phyloP scores from a whole-genome alignment of 1,284 basidiomycete genomes.

The Earliella scabrosa region DNA sequence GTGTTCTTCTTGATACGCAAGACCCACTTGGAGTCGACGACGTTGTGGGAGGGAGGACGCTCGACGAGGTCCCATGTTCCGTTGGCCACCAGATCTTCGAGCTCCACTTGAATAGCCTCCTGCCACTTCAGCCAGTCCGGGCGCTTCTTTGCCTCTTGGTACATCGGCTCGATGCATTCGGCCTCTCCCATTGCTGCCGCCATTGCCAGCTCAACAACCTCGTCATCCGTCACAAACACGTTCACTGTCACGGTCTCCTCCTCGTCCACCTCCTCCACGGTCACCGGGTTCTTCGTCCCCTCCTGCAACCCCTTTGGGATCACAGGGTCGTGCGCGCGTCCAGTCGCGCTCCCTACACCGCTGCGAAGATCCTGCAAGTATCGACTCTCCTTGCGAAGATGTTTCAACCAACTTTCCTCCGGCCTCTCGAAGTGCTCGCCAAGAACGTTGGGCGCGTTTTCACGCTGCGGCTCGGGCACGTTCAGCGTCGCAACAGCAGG shows the following conservation, averaged over 20 bases:
- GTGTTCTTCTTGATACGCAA: conserved; percentile 36
- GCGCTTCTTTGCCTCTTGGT: conserved; percentile 24
- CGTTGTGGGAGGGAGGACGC: conserved; percentile 24
- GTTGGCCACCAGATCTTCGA: conserved; percentile 24
- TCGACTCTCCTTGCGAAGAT: neutral
- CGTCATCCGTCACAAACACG: neutral
- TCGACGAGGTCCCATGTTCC: conserved; percentile 31
- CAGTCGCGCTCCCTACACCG: neutral
- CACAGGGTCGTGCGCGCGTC: neutral
- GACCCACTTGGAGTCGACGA: no score
- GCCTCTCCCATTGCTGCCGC: conserved; percentile 14
- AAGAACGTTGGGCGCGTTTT: no score
- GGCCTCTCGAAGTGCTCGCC: neutral
- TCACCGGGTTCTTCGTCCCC: neutral
- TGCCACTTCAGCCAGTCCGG: no score
- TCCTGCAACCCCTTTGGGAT: conserved; percentile 1
- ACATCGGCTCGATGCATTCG: conserved; percentile 20
- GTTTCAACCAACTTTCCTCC: neutral
- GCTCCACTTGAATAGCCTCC: conserved; percentile 35
- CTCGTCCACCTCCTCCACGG: conserved; percentile 3
- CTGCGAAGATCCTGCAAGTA: neutral
- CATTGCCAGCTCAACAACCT: conserved; percentile 10
- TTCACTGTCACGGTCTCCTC: conserved; percentile 1
- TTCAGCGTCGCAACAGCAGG: no score
- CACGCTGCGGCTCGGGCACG: neutral